phyloP scores from a whole-genome alignment of 2,329 filamentous ascomycete genomes.

The Grosmannia serpens region DNA sequence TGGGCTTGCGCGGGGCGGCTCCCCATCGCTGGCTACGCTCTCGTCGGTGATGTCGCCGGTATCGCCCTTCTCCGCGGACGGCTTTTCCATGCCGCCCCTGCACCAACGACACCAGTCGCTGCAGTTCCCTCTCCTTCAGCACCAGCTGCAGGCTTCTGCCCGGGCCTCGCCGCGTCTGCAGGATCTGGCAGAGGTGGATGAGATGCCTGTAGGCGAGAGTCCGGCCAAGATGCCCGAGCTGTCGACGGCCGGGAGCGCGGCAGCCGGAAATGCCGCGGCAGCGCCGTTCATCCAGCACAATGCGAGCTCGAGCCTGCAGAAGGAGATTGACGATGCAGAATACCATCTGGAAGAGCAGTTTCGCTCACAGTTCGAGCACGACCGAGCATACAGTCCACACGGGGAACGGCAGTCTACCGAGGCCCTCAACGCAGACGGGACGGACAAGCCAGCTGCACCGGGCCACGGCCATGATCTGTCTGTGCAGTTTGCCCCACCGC shows the following conservation, averaged over 20 bases:
- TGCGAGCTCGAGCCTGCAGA: conserved; percentile 65
- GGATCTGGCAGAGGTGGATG: conserved; percentile 63
- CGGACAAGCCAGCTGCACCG: conserved; percentile 11
- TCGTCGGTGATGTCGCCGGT: conserved; percentile 50
- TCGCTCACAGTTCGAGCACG: conserved; percentile 66
- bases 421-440: conserved; percentile 11
- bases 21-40: conserved; percentile 49
- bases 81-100: conserved; percentile 27
- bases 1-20: conserved; percentile 43
- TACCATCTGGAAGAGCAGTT: conserved; percentile 75
- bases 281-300: conserved; percentile 45
- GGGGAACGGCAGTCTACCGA: conserved; percentile 26
- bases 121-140: conserved; percentile 45
- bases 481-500: conserved; percentile 28
- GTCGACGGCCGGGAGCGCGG: neutral
- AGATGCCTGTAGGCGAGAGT: conserved; percentile 43
- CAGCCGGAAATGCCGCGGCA: neutral
- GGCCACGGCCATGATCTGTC: conserved; percentile 32
- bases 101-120: conserved; percentile 49
- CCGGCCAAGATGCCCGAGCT: conserved; percentile 44
- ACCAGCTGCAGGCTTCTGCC: conserved; percentile 43
- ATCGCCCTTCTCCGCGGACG: conserved; percentile 49
- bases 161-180: conserved; percentile 52
- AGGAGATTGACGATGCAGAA: conserved; percentile 74
- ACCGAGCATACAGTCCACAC: conserved; percentile 58